phyloP scores from a whole-genome alignment of 768 basidiomycete genomes.

The Boletus huronensis region DNA sequence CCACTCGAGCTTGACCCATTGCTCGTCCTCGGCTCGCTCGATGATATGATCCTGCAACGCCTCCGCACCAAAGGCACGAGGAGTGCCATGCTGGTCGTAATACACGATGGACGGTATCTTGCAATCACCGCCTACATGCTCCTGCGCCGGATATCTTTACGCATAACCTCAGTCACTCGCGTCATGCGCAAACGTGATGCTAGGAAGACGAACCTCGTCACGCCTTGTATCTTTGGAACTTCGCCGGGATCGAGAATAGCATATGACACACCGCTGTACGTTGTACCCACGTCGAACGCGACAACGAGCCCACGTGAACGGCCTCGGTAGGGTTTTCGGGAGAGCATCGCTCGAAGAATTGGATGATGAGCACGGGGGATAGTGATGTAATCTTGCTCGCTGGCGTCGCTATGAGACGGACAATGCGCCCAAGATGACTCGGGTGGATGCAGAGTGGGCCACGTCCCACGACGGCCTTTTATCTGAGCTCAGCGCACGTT shows the following conservation, averaged over 20 bases:
- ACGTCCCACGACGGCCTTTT: conserved; percentile 13
- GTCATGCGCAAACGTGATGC: conserved; percentile 3
- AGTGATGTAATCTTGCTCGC: conserved; percentile 8
- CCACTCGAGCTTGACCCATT: conserved; percentile 47
- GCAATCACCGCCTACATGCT: conserved; percentile 41
- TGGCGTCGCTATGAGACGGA: neutral
- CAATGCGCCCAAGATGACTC: neutral
- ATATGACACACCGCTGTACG: conserved; percentile 40
- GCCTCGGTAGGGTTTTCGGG: conserved; percentile 39
- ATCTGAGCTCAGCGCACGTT: conserved; percentile 9
- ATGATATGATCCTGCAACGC: conserved; percentile 38
- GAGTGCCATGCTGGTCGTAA: conserved; percentile 39
- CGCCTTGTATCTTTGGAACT: conserved; percentile 34
- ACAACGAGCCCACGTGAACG: conserved; percentile 35
- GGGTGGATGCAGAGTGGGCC: neutral
- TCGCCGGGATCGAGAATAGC: conserved; percentile 41
- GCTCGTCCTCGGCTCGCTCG: conserved; percentile 41
- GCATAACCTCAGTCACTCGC: conserved; percentile 2
- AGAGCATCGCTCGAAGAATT: conserved; percentile 23
- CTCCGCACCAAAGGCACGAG: conserved; percentile 45
- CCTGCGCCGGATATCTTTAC: conserved; percentile 39
- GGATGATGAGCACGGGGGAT: neutral
- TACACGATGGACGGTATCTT: conserved; percentile 50
- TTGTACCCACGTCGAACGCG: conserved; percentile 41
- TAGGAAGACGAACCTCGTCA: conserved; percentile 29